These are phyloP conservation scores for Filosporella fistucella DNA, from an alignment of 495 filamentous ascomycete genomes.

Conservation along the genomic window DNA sequence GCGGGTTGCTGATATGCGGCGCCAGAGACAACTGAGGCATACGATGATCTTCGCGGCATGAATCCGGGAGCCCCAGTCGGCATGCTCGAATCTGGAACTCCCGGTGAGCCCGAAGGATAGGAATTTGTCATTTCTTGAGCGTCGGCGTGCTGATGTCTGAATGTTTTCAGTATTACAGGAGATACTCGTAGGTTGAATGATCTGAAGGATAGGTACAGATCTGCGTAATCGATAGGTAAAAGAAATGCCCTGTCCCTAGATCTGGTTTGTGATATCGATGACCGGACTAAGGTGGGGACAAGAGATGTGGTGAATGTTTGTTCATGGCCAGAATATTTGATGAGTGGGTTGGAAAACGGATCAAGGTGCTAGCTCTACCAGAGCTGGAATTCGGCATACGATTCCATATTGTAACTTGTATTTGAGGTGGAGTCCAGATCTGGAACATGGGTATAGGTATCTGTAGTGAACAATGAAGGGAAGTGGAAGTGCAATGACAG, in stretches of 20 bases:
- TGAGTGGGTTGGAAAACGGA: not conserved
- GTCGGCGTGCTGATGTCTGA: not conserved
- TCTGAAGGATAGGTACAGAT: too few species aligned
- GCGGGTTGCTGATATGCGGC: constrained; percentile 35
- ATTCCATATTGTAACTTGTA: constrained; percentile 16
- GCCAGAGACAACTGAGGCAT: constrained; percentile 79
- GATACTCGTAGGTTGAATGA: too few species aligned
- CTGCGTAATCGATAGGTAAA: not conserved
- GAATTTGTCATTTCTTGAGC: constrained; percentile 24
- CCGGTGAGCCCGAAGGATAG: constrained; percentile 26
- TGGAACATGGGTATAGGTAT: constrained; percentile 11
- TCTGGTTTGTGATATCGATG: constrained; percentile 9
- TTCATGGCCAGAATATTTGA: constrained; percentile 18
- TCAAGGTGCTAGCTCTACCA: constrained; percentile 20
- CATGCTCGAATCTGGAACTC: constrained; percentile 29
- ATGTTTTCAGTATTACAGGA: too few species aligned
- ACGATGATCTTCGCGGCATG: constrained; percentile 50
- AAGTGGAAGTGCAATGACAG: too few species aligned
- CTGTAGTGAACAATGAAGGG: too few species aligned
- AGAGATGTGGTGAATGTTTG: constrained; percentile 5
- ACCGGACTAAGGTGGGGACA: constrained; percentile 18
- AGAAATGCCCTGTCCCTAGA: constrained; percentile 5
- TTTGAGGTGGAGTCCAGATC: constrained; percentile 12
- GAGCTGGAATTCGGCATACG: constrained; percentile 6
- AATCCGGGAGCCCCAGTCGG: constrained; percentile 29